A percentile compares a stretch with the other conserved stretches of the same genome.
Evolutionary conservation across 1,284 basidiomycete genomes (phyloP).

Genomic region (Neotropicomus parvogracilis): DNA sequence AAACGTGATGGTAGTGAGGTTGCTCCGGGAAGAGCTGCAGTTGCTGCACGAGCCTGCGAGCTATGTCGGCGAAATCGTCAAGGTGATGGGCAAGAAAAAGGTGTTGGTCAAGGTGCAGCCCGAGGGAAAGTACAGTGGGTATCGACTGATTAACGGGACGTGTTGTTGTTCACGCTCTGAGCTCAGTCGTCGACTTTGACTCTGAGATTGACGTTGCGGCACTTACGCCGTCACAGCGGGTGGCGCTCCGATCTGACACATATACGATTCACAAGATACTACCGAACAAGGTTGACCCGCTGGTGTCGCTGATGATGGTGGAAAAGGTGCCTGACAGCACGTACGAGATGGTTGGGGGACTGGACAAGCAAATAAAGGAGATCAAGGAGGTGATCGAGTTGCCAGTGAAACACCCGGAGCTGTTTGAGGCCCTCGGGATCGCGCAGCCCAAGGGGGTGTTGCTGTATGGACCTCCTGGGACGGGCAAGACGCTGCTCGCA

Average conservation of each 20-base stretch:
- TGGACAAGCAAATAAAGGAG: conserved; percentile 99
- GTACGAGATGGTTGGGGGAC: conserved; percentile 98
- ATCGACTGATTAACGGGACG: no score
- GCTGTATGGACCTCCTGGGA: conserved; percentile 94
- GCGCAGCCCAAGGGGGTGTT: conserved; percentile 97
- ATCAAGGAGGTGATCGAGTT: conserved; percentile 99
- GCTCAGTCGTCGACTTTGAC: conserved; percentile 89
- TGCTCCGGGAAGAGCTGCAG: conserved; percentile 92
- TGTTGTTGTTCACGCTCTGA: not conserved
- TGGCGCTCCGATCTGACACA: conserved; percentile 93
- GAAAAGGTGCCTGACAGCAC: conserved; percentile 99
- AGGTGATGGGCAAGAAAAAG: conserved; percentile 99
- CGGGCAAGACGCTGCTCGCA: conserved; percentile 92
- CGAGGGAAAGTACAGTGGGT: conserved; percentile 95
- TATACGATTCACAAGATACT: conserved; percentile 94
- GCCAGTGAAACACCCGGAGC: conserved; percentile 96
- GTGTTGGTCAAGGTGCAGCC: conserved; percentile 98
- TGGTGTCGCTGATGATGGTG: conserved; percentile 99
- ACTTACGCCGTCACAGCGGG: conserved; percentile 85
- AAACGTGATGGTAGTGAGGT: conserved; percentile 52
- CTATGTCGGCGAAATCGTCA: conserved; percentile 97
- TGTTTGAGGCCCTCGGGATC: conserved; percentile 95
- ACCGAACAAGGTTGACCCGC: conserved; percentile 93
- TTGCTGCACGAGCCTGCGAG: conserved; percentile 94
- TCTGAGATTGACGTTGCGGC: conserved; percentile 79